These are phyloP conservation scores for Theileria luwenshuni DNA, from an alignment of 169 alveolate genomes.

Conservation along the genomic window DNA sequence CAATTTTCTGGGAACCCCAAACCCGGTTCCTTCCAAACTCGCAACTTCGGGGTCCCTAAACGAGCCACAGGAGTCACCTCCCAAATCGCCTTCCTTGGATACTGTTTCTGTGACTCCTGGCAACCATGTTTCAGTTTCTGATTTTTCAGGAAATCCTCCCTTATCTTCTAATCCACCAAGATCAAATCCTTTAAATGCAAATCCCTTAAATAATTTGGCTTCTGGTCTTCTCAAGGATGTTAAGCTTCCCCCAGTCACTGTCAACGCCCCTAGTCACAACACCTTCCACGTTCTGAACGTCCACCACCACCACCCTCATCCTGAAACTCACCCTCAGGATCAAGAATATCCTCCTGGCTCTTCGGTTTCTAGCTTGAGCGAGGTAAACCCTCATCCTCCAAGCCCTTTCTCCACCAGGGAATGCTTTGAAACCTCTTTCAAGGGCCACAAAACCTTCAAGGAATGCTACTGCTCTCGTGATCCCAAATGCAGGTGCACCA, in stretches of 20 bases:
- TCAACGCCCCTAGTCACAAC: conserved; percentile 5
- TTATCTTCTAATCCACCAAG: neutral
- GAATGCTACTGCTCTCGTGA: conserved; percentile 13
- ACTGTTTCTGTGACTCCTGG: neutral
- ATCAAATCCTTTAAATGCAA: neutral
- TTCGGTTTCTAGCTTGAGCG: neutral
- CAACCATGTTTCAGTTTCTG: neutral
- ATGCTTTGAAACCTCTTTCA: neutral
- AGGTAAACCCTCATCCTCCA: too few species aligned
- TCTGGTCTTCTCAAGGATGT: neutral
- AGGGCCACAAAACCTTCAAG: neutral
- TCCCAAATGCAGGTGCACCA: conserved; percentile 12
- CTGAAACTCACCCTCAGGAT: neutral
- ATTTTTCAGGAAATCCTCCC: neutral
- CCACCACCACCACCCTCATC: neutral
- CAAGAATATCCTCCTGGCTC: neutral
- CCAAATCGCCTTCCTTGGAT: neutral
- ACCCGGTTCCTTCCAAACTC: too few species aligned
- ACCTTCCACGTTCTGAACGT: conserved; percentile 16
- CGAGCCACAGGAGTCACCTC: neutral
- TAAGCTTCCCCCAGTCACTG: conserved; percentile 9
- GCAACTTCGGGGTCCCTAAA: neutral
- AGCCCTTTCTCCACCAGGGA: neutral
- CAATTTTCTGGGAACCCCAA: neutral
- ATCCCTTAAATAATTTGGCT: neutral